These are phyloP conservation scores for Psilocybe mexicana DNA, from an alignment of 1,284 basidiomycete species.

Conservation along the genomic window DNA sequence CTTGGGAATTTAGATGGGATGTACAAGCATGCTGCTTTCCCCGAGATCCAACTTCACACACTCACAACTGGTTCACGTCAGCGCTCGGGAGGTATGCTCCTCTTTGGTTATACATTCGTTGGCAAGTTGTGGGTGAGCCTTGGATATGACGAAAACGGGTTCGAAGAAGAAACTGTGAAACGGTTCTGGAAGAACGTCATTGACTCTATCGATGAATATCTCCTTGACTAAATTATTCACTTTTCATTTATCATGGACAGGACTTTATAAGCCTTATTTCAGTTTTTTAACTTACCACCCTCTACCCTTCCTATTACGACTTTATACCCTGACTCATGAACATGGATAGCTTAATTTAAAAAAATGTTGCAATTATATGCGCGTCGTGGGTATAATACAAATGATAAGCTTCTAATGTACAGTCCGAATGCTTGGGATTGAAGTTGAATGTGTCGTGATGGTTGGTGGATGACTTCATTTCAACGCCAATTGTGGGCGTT, in stretches of 20 bases:
- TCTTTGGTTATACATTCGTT: slow-evolving; percentile 77
- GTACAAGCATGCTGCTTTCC: slow-evolving; percentile 66
- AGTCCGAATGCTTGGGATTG: neutral
- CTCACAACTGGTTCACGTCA: slow-evolving; percentile 80
- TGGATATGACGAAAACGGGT: slow-evolving; percentile 75
- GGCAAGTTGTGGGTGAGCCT: slow-evolving; percentile 73
- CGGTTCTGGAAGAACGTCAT: slow-evolving; percentile 57
- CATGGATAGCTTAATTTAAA: neutral
- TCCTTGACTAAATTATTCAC: slow-evolving; percentile 20
- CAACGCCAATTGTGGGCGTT: neutral
- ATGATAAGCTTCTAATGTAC: slow-evolving; percentile 1
- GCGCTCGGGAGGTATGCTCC: slow-evolving; percentile 66
- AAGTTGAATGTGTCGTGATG: neutral
- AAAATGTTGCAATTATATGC: neutral
- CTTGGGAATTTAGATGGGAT: slow-evolving; percentile 79
- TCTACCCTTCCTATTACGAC: too few species aligned
- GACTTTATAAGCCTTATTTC: neutral
- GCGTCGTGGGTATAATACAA: slow-evolving; percentile 11
- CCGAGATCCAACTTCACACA: slow-evolving; percentile 57
- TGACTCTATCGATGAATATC: slow-evolving; percentile 52
- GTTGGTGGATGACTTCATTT: neutral
- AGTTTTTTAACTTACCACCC: too few species aligned
- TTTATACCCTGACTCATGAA: neutral
- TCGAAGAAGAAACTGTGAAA: slow-evolving; percentile 57
- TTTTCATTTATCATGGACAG: neutral